Evolutionary conservation across 2,329 filamentous ascomycete species (phyloP), one percentile per base, ranked within the genome.

Genomic region (Helotiales sp.): DNA sequence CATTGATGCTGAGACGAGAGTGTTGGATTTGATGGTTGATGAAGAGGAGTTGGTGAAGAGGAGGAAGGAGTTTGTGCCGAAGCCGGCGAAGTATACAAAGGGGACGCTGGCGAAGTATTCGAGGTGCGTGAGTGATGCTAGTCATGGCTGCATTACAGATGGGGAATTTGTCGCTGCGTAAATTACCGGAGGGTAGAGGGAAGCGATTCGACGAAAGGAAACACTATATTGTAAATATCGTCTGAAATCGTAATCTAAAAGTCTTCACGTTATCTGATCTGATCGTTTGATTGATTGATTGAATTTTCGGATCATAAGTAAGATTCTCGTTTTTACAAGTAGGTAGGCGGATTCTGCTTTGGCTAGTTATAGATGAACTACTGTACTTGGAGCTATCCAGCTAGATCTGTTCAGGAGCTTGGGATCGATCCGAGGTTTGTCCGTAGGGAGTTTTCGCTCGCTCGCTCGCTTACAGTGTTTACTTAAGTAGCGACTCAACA

Each of bases 41-140:
- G 83, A 85, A 59, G 79, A 80, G 66, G 84, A 86, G 74, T 74
- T 88, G 67, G 81, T 79, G 30, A 78, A 80, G 76, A 76, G 86
- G 71, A 81, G 79, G 74, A 80, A 82, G 72, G 81, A 81, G 66
- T 88, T 83, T 77, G 80, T 78, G 49, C 82, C 84, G n/a, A 85
- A 85, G 37, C 78, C 81, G 54, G 73, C 85, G 65, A 88, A 87
- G 79, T 87, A 88, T 75, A 80, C 78, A 52, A 86, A 85, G 80
- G 86, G 86, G 8, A 87, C 85, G 50, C 74, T 88, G 67, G 86
- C 83, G 74, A 88, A 88, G 79, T 88, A 89, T 73, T 82, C 85
- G 7, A 78, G 72, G 65, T 78, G 82, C 58, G 86, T 88, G 59
- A 80, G 82, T 74, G 84, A 88, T 76, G 86, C 86, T 47, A 87